Evolutionary conservation across 331 rosid genomes (phyloP), one percentile per base, ranked within the genome.

Genomic region (Acacia concinna): DNA sequence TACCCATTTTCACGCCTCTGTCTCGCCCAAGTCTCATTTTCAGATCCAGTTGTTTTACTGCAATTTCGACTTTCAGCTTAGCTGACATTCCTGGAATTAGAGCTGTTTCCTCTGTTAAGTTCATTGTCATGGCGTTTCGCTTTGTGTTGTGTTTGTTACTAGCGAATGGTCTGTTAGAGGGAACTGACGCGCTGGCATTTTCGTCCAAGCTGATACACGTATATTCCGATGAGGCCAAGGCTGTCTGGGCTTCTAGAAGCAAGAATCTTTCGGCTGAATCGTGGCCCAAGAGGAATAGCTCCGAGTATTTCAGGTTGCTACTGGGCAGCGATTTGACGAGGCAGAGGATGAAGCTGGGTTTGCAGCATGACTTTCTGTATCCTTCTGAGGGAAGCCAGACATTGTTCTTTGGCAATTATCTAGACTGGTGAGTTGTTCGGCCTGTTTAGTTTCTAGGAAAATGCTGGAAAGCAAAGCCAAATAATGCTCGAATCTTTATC

Each of bases 121-220:
- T 34, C 43, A 18, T 60, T 72, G 28, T 28, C 8, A 88, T 86
- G 92, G 87, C 81, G 57, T 68, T 74, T 82, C 32, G 81, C 15
- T 66, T 86, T 72, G 65, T 86, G 35, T 59, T 84, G 4, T 74
- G 77, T 57, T 47, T 84, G 43, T 56, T 86, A 51, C 73, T 79
- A 32, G 84, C 81, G 14, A 37, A 54, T 31, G 80, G 73, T 62
- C 68, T 90, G n/a, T 52, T 74, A 11, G 78, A 85, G 46, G 79
- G 83, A 68, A 46, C 72, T 7, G 59, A 25, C 38, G 84, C 77
- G 30, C 63, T 64, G 60, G 82, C 81, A 67, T 84, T 88, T 38
- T 86, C 94, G 57, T 86, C 88, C 14, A 88, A 81, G 86, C 88
- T 90, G 46, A 44, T 88, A 41, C 92, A 90, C 46, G 72, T 87